These are phyloP conservation scores for Claviceps maximensis DNA, from an alignment of 2,329 filamentous ascomycete genomes.

Conservation along the genomic window DNA sequence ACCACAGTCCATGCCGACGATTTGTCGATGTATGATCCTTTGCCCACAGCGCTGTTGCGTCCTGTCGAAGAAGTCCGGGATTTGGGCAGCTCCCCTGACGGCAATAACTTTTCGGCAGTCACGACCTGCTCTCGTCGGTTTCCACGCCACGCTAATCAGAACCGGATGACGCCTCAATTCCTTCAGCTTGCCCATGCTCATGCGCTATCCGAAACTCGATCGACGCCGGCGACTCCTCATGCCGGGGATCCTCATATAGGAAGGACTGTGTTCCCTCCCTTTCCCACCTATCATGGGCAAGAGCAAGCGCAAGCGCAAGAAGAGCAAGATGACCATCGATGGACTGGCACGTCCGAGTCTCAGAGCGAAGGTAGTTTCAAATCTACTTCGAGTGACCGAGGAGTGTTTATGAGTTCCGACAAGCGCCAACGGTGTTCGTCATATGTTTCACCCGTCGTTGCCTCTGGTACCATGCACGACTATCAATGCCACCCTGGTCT, in stretches of 20 bases:
- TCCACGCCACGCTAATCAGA: constrained; percentile 31
- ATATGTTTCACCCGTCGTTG: constrained; percentile 38
- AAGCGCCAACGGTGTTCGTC: constrained; percentile 51
- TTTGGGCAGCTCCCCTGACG: background rate
- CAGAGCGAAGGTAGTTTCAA: constrained; percentile 35
- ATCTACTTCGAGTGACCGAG: constrained; percentile 50
- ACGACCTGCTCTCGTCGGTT: constrained; percentile 12
- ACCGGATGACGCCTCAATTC: constrained; percentile 29
- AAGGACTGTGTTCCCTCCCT: constrained; percentile 1
- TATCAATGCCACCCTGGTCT: constrained; percentile 31
- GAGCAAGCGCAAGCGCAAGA: constrained; percentile 22
- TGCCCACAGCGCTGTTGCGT: constrained; percentile 26
- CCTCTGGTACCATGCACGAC: constrained; percentile 43
- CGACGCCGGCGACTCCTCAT: constrained; percentile 23
- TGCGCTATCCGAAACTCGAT: constrained; percentile 14
- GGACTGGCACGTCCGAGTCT: constrained; percentile 25
- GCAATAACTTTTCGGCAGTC: constrained; percentile 11
- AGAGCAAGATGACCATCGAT: constrained; percentile 13
- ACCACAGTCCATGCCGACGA: constrained; percentile 13
- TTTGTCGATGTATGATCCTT: constrained; percentile 22
- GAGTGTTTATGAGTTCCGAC: constrained; percentile 44
- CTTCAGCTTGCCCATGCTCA: constrained; percentile 23
- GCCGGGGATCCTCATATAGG: constrained; percentile 14
- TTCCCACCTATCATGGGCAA: constrained; percentile 23
- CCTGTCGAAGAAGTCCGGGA: constrained; percentile 10